Conservation (phyloP, 2,329 filamentous ascomycete genomes). For the Penicillium rolfsii region DNA sequence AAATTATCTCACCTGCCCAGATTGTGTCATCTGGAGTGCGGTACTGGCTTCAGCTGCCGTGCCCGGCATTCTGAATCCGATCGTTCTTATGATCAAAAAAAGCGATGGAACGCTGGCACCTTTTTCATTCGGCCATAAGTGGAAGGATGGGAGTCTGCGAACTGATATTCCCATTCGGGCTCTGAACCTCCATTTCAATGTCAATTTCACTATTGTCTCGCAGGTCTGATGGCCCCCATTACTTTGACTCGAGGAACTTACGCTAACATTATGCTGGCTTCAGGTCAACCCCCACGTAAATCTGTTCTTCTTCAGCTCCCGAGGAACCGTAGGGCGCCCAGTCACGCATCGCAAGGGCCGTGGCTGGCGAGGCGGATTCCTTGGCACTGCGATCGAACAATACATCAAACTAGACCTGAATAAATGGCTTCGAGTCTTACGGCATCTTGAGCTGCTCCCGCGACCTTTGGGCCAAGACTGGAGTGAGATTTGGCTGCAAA, state of each 20-base stretch:
- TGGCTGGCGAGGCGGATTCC: slow-evolving; percentile 93
- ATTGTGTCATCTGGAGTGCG: slow-evolving; percentile 98
- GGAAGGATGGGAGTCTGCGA: slow-evolving; percentile 93
- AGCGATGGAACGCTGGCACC: slow-evolving; percentile 76
- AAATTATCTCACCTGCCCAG: slow-evolving; percentile 92
- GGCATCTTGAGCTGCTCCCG: slow-evolving; percentile 88
- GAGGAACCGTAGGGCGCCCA: slow-evolving; percentile 86
- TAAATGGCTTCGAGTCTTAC: slow-evolving; percentile 95
- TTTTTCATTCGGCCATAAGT: slow-evolving; percentile 97
- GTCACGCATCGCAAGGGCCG: slow-evolving; percentile 92
- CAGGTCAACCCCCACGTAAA: slow-evolving; percentile 98
- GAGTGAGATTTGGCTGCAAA: slow-evolving; percentile 94
- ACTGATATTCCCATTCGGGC: slow-evolving; percentile 96
- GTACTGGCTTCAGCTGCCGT: slow-evolving; percentile 94
- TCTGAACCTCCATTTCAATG: slow-evolving; percentile 95
- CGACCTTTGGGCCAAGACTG: slow-evolving; percentile 92
- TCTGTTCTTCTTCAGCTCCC: slow-evolving; percentile 96
- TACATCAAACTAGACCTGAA: slow-evolving; percentile 95
- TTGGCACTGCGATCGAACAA: slow-evolving; percentile 89
- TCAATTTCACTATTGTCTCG: slow-evolving; percentile 90
- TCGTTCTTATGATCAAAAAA: slow-evolving; percentile 88
- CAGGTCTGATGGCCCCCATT: slow-evolving; percentile 44
- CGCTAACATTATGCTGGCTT: slow-evolving; percentile 35
- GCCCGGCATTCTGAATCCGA: slow-evolving; percentile 92
- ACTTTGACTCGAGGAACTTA: slow-evolving; percentile 32